Percentiles rank a stretch among this genome's conserved stretches.
These are phyloP conservation scores for Diatrype stigma DNA, from an alignment of 2,329 filamentous ascomycete species.

Conservation along the genomic window DNA sequence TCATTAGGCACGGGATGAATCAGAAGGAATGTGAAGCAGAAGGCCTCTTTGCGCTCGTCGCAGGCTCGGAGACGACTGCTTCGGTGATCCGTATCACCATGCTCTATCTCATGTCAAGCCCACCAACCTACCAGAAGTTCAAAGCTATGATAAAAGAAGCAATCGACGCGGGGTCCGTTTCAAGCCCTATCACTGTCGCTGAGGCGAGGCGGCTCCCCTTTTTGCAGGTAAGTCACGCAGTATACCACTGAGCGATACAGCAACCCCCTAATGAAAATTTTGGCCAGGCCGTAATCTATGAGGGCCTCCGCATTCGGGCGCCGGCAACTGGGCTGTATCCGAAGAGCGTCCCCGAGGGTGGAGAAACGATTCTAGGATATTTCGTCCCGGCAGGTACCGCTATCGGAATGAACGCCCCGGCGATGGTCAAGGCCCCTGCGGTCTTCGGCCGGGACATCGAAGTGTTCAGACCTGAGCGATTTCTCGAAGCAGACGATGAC, in stretches of 20 bases:
- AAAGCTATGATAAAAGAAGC: constrained; percentile 40
- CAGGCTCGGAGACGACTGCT: constrained; percentile 49
- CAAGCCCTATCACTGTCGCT: constrained; percentile 23
- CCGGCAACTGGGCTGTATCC: neutral
- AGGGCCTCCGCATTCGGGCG: constrained; percentile 28
- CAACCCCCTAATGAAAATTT: neutral
- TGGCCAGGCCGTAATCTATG: constrained; percentile 30
- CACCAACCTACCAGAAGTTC: constrained; percentile 36
- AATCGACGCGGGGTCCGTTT: constrained; percentile 20
- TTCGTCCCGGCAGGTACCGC: constrained; percentile 1
- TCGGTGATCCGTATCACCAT: constrained; percentile 43
- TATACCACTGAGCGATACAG: neutral
- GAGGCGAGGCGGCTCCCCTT: constrained; percentile 27
- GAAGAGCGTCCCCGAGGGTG: neutral
- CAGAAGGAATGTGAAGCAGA: constrained; percentile 15
- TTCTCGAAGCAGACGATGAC: neutral
- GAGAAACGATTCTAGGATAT: neutral
- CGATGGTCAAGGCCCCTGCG: neutral
- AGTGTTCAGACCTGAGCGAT: neutral
- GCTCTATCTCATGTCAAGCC: constrained; percentile 41
- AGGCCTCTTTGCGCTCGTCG: constrained; percentile 27
- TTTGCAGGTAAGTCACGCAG: constrained; percentile 20
- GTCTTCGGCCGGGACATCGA: constrained; percentile 1
- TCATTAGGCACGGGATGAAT: constrained; percentile 14
- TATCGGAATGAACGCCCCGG: neutral